Percentiles rank a stretch among this genome's conserved stretches.
Evolutionary conservation across 371 early-diverging fungal genomes (phyloP).

Genomic region (Lichtheimia ornata): DNA sequence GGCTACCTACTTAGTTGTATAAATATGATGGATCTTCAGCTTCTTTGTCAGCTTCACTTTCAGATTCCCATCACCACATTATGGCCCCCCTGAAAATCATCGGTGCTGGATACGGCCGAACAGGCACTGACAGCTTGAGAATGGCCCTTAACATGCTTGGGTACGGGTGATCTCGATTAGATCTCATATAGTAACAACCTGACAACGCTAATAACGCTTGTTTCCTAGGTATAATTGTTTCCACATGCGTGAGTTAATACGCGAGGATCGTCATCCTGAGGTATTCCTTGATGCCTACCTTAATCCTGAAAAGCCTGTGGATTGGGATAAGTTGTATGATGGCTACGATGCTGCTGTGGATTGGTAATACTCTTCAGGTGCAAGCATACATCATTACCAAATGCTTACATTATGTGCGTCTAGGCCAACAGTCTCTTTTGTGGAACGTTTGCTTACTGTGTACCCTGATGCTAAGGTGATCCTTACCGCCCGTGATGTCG

Average conservation of each 20-base stretch:
- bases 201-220: no score
- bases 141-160: no score
- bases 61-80: no score
- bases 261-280: neutral
- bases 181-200: no score
- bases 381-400: neutral
- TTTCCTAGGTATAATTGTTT: no score
- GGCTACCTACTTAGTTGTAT: no score
- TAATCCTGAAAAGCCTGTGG: conserved; percentile 20
- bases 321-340: conserved; percentile 33
- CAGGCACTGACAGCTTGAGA: no score
- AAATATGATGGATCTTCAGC: no score
- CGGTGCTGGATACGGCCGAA: no score
- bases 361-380: conserved; percentile 5
- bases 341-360: conserved; percentile 37
- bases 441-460: conserved; percentile 15
- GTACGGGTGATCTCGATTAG: no score
- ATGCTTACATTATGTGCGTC: neutral
- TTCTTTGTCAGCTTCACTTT: no score
- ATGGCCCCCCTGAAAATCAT: no score
- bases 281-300: conserved; percentile 23
- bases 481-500: conserved; percentile 28
- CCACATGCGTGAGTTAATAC: neutral
- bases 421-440: conserved; percentile 31
- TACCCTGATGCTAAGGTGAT: conserved; percentile 46